phyloP scores from a whole-genome alignment of 345 rosid genomes.

The Rhodomyrtus tomentosa region DNA sequence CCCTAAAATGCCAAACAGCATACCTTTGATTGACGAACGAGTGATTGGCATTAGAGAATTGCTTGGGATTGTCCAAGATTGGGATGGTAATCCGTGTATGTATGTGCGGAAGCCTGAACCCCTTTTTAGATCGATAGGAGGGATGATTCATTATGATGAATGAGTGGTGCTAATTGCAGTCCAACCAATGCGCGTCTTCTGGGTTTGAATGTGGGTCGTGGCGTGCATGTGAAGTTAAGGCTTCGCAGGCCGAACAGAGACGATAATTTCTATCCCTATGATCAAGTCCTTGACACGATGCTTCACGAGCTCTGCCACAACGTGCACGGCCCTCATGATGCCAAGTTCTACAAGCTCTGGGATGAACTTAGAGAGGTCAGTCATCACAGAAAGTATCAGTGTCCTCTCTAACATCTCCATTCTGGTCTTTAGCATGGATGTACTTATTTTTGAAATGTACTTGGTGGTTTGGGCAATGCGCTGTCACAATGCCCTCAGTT shows the following conservation, averaged over 20 bases:
- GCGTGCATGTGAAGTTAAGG: slow-evolving; percentile 65
- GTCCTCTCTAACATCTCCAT: neutral
- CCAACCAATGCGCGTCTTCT: slow-evolving; percentile 58
- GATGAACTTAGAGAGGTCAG: slow-evolving; percentile 76
- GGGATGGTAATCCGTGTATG: neutral
- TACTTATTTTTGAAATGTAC: neutral
- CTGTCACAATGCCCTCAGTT: neutral
- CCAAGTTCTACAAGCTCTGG: slow-evolving; percentile 85
- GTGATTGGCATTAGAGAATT: neutral
- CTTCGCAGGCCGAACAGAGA: slow-evolving; percentile 65
- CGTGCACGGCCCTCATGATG: slow-evolving; percentile 75
- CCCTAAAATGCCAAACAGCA: neutral
- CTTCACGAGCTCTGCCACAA: slow-evolving; percentile 95
- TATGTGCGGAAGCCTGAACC: neutral
- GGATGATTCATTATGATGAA: neutral
- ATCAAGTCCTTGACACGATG: slow-evolving; percentile 82
- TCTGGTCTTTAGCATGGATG: neutral
- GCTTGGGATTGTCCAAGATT: neutral
- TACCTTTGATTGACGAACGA: neutral
- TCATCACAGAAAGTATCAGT: neutral
- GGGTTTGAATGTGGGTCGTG: slow-evolving; percentile 69
- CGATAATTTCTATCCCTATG: slow-evolving; percentile 47
- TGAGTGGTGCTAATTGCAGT: slow-evolving; percentile 17
- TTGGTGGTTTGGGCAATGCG: neutral
- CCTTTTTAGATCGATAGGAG: neutral